phyloP scores from a whole-genome alignment of 345 rosid species.

The Populus nigra region DNA sequence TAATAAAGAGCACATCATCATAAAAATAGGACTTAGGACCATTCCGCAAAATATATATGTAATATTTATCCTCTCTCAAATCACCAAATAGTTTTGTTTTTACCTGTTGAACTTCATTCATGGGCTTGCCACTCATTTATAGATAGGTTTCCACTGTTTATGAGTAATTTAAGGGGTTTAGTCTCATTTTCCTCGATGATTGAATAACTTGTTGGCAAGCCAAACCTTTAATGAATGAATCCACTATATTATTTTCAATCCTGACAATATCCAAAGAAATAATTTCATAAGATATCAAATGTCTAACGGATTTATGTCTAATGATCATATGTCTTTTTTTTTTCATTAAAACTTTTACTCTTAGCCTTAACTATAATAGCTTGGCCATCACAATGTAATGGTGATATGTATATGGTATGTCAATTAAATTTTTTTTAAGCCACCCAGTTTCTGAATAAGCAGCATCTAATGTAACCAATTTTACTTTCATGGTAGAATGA shows the following conservation, averaged over 20 bases:
- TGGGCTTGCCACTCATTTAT: background rate
- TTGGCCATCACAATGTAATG: background rate
- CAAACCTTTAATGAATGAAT: background rate
- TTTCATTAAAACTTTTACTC: background rate
- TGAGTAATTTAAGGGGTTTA: background rate
- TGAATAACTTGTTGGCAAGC: background rate
- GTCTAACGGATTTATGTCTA: background rate
- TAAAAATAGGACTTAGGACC: accelerated
- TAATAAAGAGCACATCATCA: too few relatives aligned
- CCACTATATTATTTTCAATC: background rate
- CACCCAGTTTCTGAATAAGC: too few relatives aligned
- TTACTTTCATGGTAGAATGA: too few relatives aligned
- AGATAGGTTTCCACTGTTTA: background rate
- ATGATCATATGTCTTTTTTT: background rate
- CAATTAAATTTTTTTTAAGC: too few relatives aligned
- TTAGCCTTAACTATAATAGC: background rate
- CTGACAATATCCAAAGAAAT: background rate
- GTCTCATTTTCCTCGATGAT: background rate
- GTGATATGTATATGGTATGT: too few relatives aligned
- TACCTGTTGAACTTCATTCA: background rate
- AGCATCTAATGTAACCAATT: too few relatives aligned
- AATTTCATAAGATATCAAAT: background rate
- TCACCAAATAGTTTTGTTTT: background rate
- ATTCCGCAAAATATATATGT: too few relatives aligned
- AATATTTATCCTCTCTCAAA: background rate